Evolutionary conservation across 2,329 filamentous ascomycete species (phyloP).

Genomic region (Mollisiaceae sp.): DNA sequence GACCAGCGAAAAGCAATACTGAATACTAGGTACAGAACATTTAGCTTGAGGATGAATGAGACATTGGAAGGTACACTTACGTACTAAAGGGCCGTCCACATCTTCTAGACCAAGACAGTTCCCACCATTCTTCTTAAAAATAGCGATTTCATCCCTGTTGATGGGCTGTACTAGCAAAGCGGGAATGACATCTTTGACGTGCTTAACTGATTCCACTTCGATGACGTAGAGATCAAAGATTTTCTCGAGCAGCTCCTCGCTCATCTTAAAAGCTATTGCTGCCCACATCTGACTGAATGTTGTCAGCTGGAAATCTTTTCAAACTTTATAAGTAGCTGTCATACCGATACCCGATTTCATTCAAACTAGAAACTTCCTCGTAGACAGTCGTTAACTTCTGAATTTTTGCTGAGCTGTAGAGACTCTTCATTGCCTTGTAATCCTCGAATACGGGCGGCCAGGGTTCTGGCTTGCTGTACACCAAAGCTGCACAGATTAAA

Average conservation of each 20-base stretch:
- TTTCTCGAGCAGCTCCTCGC: constrained; percentile 1
- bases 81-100: constrained; percentile 11
- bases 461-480: not conserved
- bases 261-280: constrained; percentile 1
- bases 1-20: constrained; percentile 16
- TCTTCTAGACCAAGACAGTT: constrained; percentile 18
- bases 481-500: constrained; percentile 4
- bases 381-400: constrained; percentile 13
- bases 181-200: constrained; percentile 7
- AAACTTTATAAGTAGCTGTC: not conserved
- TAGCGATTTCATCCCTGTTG: constrained; percentile 11
- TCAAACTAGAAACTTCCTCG: constrained; percentile 10
- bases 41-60: not conserved
- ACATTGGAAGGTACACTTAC: not conserved
- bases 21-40: not conserved
- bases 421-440: not conserved
- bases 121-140: constrained; percentile 15
- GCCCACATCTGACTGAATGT: not conserved
- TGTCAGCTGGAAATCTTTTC: not conserved
- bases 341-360: constrained; percentile 14
- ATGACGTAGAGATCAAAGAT: constrained; percentile 12
- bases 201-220: constrained; percentile 7
- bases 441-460: not conserved
- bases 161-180: constrained; percentile 8
- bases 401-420: constrained; percentile 2